These are phyloP conservation scores for Marasmius sp. DNA, from an alignment of 1,284 basidiomycete genomes.

Conservation along the genomic window DNA sequence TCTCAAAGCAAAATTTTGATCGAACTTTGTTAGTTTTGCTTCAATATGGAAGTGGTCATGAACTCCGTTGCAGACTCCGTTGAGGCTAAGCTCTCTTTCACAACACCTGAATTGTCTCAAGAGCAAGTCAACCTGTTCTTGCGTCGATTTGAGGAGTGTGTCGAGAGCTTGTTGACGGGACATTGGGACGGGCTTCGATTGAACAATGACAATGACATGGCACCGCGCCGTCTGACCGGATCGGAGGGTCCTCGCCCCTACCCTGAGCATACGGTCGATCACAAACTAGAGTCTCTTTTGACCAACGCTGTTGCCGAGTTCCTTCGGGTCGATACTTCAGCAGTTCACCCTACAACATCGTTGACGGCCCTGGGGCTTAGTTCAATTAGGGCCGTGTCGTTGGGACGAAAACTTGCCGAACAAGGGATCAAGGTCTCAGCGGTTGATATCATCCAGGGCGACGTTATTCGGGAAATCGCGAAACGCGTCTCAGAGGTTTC, in stretches of 20 bases:
- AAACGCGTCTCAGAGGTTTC: not conserved
- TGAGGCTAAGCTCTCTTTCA: not conserved
- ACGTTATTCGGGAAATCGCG: not conserved
- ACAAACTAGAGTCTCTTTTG: not conserved
- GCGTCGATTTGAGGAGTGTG: not conserved
- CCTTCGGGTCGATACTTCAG: not conserved
- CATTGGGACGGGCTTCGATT: not conserved
- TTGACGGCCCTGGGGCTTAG: not conserved
- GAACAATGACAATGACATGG: not conserved
- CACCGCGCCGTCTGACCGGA: not conserved
- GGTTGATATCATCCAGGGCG: slow-evolving; percentile 3
- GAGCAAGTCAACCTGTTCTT: not conserved
- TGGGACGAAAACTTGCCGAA: not conserved
- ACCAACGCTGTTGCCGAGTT: not conserved
- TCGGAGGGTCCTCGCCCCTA: not conserved
- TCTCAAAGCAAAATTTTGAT: not conserved
- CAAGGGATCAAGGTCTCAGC: slow-evolving; percentile 3
- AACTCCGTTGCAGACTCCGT: not conserved
- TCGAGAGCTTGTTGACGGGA: not conserved
- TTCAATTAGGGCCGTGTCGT: slow-evolving; percentile 3
- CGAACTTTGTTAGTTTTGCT: not conserved
- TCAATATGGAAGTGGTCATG: slow-evolving; percentile 2
- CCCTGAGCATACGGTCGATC: not conserved
- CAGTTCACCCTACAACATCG: slow-evolving; percentile 3
- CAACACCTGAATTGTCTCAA: not conserved